A percentile compares a stretch with the other conserved stretches of the same genome.
These are phyloP conservation scores for Chlamydomonas reinhardtii DNA, from an alignment of 163 green algal species.

Conservation along the genomic window DNA sequence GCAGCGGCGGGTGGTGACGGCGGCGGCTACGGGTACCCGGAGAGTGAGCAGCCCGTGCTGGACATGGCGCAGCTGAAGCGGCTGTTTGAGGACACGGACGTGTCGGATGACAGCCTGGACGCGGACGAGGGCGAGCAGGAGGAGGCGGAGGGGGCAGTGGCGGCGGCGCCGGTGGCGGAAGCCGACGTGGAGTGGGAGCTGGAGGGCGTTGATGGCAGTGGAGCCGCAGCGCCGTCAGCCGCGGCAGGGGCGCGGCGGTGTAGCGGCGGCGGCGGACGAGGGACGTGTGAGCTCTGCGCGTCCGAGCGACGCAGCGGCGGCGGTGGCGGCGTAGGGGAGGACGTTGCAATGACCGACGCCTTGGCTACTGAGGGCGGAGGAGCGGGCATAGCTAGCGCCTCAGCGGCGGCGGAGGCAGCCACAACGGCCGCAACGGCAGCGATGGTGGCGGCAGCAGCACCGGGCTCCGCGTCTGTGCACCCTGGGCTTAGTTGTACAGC, in stretches of 20 bases:
- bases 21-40: neutral
- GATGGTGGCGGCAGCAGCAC: too few species aligned
- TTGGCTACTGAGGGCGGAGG: too few species aligned
- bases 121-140: neutral
- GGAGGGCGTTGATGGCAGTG: neutral
- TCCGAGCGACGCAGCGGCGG: neutral
- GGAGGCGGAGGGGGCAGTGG: neutral
- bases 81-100: constrained; percentile 7
- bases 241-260: too few species aligned
- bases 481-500: too few species aligned
- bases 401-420: too few species aligned
- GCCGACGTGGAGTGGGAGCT: too few species aligned
- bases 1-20: neutral
- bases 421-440: too few species aligned
- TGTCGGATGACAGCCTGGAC: neutral
- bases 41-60: neutral
- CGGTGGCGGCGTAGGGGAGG: too few species aligned
- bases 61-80: neutral
- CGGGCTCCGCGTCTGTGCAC: too few species aligned
- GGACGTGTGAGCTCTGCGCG: neutral
- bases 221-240: too few species aligned
- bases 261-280: neutral
- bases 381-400: too few species aligned
- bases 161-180: neutral
- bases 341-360: too few species aligned